These are phyloP conservation scores for Cokeromyces recurvatus DNA, from an alignment of 371 early-diverging fungal species.

Conservation along the genomic window DNA sequence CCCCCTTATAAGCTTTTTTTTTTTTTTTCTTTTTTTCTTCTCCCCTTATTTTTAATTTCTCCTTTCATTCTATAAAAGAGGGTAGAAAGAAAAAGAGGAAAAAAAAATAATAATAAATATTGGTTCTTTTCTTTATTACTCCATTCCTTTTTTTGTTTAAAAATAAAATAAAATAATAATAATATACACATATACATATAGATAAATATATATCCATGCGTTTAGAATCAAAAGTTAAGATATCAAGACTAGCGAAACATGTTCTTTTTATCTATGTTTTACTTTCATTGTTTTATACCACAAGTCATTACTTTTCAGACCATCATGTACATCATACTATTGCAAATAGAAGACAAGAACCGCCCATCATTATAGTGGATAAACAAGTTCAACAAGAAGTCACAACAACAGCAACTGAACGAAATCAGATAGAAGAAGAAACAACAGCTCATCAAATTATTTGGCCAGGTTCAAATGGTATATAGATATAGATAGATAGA, in stretches of 20 bases:
- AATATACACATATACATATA: too few species aligned
- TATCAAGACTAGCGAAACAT: conserved; percentile 19
- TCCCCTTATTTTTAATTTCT: too few species aligned
- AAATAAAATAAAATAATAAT: too few species aligned
- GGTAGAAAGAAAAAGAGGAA: too few species aligned
- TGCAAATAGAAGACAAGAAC: too few species aligned
- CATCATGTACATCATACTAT: conserved; percentile 4
- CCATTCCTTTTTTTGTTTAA: neutral
- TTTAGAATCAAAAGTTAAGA: conserved; percentile 19
- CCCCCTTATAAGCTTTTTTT: neutral
- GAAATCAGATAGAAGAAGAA: neutral
- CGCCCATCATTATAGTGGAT: neutral
- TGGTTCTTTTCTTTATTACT: neutral
- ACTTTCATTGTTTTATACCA: conserved; percentile 16
- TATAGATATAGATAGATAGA: too few species aligned
- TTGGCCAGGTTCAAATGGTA: conserved; percentile 20
- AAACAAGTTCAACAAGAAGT: neutral
- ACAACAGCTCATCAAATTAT: neutral
- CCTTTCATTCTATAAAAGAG: neutral
- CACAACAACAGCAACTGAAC: neutral
- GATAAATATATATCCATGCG: too few species aligned
- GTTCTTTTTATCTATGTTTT: conserved; percentile 12
- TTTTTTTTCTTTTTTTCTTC: conserved; percentile 1
- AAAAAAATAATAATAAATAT: too few species aligned
- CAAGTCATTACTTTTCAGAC: conserved; percentile 19